Conservation (phyloP, 345 rosid species). For the Kandelia obovata region DNA sequence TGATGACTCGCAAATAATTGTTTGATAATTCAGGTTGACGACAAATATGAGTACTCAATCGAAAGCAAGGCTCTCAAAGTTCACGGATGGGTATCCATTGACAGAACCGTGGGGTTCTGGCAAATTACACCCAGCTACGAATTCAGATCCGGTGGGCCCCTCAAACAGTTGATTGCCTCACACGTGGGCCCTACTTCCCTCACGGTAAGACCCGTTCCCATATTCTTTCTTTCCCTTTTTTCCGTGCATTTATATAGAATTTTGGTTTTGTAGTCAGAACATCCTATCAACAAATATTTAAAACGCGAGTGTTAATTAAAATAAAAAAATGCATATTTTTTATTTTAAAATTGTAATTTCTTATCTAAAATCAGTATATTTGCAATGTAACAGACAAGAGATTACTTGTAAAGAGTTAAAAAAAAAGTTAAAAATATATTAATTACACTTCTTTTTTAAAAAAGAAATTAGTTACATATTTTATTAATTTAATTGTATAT, state of each 20-base stretch:
- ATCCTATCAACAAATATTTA: too few relatives aligned
- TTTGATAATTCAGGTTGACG: conserved; percentile 17
- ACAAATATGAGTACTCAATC: conserved; percentile 26
- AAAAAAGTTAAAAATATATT: too few relatives aligned
- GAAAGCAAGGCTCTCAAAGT: conserved; percentile 14
- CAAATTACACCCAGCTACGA: conserved; percentile 25
- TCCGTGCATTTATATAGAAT: too few relatives aligned
- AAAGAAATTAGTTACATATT: too few relatives aligned
- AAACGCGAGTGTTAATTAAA: neutral
- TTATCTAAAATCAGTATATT: too few relatives aligned
- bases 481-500: too few relatives aligned
- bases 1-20: too few relatives aligned
- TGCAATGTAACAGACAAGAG: too few relatives aligned
- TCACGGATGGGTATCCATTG: conserved; percentile 27
- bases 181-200: conserved; percentile 30
- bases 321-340: neutral
- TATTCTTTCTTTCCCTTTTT: neutral
- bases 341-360: too few relatives aligned
- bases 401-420: too few relatives aligned
- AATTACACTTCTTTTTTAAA: too few relatives aligned
- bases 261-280: too few relatives aligned
- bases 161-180: conserved; percentile 23
- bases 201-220: conserved; percentile 2
- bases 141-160: conserved; percentile 29
- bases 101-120: conserved; percentile 23